Percentiles rank a stretch among this genome's conserved stretches.
Evolutionary conservation across 257 asterid species (phyloP).

Genomic region (Jacaranda mimosifolia): DNA sequence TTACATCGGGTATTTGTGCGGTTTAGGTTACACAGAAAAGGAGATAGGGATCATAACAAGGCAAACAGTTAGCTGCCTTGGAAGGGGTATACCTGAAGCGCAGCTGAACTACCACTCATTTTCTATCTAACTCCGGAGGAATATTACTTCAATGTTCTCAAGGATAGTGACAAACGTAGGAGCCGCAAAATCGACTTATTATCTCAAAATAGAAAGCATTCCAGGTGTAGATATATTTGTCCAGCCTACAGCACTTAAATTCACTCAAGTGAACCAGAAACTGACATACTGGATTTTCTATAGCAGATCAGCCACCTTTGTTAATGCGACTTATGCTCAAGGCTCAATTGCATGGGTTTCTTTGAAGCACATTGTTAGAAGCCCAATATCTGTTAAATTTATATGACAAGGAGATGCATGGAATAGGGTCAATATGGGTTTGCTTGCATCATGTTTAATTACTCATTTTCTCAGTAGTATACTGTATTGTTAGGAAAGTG

Average conservation of each 20-base stretch:
- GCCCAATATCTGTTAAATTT: constrained; percentile 35
- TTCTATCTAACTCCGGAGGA: constrained; percentile 12
- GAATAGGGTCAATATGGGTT: neutral
- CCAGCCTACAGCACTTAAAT: constrained; percentile 25
- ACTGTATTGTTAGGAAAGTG: too few relatives aligned
- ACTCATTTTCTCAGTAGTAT: neutral
- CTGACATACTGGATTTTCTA: constrained; percentile 22
- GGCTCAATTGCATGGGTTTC: constrained; percentile 45
- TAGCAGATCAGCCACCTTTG: constrained; percentile 7
- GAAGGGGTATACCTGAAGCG: constrained; percentile 33
- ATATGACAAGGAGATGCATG: constrained; percentile 2
- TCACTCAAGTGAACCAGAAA: constrained; percentile 34
- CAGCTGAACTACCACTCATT: constrained; percentile 52
- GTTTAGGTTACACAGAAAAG: constrained; percentile 28
- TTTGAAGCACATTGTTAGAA: constrained; percentile 29
- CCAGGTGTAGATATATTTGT: constrained; percentile 35
- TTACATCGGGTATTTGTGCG: constrained; percentile 37
- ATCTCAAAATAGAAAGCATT: constrained; percentile 5
- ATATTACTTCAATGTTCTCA: neutral
- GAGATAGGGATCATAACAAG: constrained; percentile 26
- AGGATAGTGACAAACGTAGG: constrained; percentile 55
- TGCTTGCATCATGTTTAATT: neutral
- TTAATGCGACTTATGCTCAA: constrained; percentile 19
- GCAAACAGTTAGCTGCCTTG: constrained; percentile 16
- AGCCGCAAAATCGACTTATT: constrained; percentile 31